phyloP scores from a whole-genome alignment of 352 stramenopile genomes.

The Phytopythium oedochilum region DNA sequence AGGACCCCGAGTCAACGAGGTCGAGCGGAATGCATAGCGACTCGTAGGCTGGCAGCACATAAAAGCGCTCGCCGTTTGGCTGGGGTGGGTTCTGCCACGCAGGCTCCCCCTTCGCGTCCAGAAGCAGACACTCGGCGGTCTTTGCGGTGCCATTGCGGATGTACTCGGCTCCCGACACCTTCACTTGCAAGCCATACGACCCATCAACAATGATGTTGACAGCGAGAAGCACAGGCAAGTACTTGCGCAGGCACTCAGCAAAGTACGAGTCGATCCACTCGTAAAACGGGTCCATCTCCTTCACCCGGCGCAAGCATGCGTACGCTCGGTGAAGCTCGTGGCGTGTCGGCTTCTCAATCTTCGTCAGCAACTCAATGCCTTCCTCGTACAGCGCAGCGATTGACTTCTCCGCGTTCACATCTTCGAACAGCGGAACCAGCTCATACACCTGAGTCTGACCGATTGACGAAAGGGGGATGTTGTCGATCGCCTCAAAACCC shows the following conservation, averaged over 20 bases:
- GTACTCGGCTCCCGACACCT: conserved; percentile 56
- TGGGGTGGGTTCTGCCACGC: conserved; percentile 61
- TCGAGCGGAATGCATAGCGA: conserved; percentile 70
- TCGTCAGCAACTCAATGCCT: conserved; percentile 61
- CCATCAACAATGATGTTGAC: conserved; percentile 70
- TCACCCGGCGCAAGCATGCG: conserved; percentile 67
- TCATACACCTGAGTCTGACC: conserved; percentile 78
- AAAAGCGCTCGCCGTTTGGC: conserved; percentile 44
- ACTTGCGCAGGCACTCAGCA: conserved; percentile 51
- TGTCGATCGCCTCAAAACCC: conserved; percentile 59
- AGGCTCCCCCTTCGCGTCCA: conserved; percentile 42
- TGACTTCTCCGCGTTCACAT: conserved; percentile 62
- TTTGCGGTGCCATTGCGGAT: conserved; percentile 83
- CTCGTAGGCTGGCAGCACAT: conserved; percentile 39
- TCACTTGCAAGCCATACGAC: conserved; percentile 74
- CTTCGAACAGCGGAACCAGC: conserved; percentile 64
- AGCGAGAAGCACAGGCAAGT: conserved; percentile 65
- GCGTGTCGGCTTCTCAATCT: conserved; percentile 45
- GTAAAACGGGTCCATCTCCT: conserved; percentile 62
- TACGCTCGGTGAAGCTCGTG: conserved; percentile 70
- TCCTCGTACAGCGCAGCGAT: conserved; percentile 66
- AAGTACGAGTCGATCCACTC: conserved; percentile 88
- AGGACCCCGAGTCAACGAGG: conserved; percentile 61
- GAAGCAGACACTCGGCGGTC: conserved; percentile 64
- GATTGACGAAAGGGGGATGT: conserved; percentile 60